These are phyloP conservation scores for Colletotrichum incanum DNA, from an alignment of 2,329 filamentous ascomycete genomes.

Conservation along the genomic window DNA sequence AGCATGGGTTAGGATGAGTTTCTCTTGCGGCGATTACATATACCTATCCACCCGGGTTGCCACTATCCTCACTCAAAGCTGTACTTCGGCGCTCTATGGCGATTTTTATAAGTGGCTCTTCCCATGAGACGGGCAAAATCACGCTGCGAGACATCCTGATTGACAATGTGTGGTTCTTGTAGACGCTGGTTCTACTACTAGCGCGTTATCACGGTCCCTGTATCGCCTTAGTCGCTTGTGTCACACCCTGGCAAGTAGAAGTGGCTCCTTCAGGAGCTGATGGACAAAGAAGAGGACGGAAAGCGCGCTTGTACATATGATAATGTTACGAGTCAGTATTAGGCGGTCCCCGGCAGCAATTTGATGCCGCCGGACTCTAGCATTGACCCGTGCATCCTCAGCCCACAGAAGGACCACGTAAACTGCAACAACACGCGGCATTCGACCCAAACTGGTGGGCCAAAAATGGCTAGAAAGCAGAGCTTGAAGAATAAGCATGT, in stretches of 20 bases:
- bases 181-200: too few species aligned
- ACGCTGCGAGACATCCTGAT: neutral
- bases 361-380: too few species aligned
- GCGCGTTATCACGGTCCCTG: too few species aligned
- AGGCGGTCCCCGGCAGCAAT: neutral
- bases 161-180: too few species aligned
- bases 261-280: neutral
- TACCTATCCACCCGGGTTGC: neutral
- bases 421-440: too few species aligned
- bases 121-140: neutral
- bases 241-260: neutral
- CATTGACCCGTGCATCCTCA: neutral
- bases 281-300: neutral
- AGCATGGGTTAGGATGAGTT: neutral
- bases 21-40: neutral
- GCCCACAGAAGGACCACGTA: neutral
- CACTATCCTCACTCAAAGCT: neutral
- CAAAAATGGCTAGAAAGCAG: too few species aligned
- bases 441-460: neutral
- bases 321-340: neutral
- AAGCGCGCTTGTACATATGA: neutral
- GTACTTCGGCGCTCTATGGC: accelerated
- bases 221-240: neutral
- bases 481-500: neutral
- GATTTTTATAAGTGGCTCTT: neutral